These are phyloP conservation scores for Gynandropsis gynandra DNA, from an alignment of 345 rosid genomes.

Conservation along the genomic window DNA sequence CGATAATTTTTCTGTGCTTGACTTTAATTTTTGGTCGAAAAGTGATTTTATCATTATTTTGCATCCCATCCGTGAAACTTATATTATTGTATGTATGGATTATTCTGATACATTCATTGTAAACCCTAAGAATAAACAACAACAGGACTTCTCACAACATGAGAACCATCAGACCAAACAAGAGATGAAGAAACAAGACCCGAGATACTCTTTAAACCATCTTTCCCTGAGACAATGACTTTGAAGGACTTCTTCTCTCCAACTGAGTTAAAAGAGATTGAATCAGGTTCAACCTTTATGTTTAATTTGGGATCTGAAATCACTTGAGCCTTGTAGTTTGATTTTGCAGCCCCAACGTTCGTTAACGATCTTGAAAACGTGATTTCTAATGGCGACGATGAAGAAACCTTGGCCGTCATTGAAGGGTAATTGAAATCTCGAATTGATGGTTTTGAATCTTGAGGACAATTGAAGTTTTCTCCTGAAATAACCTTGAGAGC, in stretches of 20 bases:
- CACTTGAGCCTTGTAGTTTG: constrained; percentile 25
- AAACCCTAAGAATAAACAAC: constrained; percentile 14
- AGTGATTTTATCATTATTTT: too few relatives aligned
- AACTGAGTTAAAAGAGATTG: constrained; percentile 16
- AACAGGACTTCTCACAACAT: constrained; percentile 23
- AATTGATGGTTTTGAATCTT: constrained; percentile 1
- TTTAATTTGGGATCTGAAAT: constrained; percentile 5
- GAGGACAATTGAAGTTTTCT: constrained; percentile 26
- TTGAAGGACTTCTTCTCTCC: constrained; percentile 24
- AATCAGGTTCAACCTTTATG: constrained; percentile 20
- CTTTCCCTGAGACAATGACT: constrained; percentile 21
- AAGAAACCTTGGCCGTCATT: constrained; percentile 20
- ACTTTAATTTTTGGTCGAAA: too few relatives aligned
- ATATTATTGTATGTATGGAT: too few relatives aligned
- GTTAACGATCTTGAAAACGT: constrained; percentile 32
- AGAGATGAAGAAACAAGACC: constrained; percentile 16
- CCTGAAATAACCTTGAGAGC: constrained; percentile 18
- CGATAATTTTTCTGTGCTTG: too few relatives aligned
- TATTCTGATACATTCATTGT: too few relatives aligned
- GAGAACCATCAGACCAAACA: constrained; percentile 26
- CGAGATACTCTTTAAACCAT: constrained; percentile 17
- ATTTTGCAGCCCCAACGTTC: constrained; percentile 25
- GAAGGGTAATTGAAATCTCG: constrained; percentile 39
- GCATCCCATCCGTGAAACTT: too few relatives aligned
- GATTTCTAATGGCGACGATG: constrained; percentile 12